phyloP scores from a whole-genome alignment of 352 stramenopile genomes.

The Phytophthora tubulina region DNA sequence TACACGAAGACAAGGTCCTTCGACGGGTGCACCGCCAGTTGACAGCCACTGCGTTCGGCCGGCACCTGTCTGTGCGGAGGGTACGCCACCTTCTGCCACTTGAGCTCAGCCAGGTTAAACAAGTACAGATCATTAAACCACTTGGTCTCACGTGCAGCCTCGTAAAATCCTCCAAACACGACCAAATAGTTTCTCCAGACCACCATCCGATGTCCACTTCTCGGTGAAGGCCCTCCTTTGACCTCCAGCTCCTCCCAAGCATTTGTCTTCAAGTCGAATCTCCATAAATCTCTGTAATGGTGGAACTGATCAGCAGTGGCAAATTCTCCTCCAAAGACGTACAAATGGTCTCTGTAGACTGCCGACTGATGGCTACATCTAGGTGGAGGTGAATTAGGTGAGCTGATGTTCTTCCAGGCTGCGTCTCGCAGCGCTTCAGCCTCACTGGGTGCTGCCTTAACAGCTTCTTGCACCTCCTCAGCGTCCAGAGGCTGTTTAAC shows the following conservation, averaged over 20 bases:
- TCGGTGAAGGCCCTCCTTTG: conserved; percentile 78
- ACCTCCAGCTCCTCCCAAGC: conserved; percentile 94
- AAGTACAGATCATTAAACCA: conserved; percentile 97
- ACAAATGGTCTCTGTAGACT: conserved; percentile 95
- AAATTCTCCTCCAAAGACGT: conserved; percentile 98
- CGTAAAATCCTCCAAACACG: conserved; percentile 98
- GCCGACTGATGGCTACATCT: conserved; percentile 96
- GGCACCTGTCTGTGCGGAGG: conserved; percentile 71
- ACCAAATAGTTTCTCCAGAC: conserved; percentile 97
- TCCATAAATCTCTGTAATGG: conserved; percentile 95
- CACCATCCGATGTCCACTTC: conserved; percentile 94
- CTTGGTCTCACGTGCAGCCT: conserved; percentile 91
- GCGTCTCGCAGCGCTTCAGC: conserved; percentile 37
- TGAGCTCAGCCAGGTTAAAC: conserved; percentile 91
- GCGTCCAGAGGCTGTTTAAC: conserved; percentile 21
- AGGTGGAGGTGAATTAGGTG: conserved; percentile 88
- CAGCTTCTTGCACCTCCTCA: conserved; percentile 27
- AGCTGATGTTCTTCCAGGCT: conserved; percentile 92
- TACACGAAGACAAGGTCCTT: conserved; percentile 95
- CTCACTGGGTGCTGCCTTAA: conserved; percentile 18
- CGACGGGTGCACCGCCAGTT: conserved; percentile 83
- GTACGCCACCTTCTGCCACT: conserved; percentile 88
- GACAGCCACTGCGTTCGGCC: conserved; percentile 81
- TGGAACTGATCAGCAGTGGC: conserved; percentile 97
- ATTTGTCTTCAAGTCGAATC: conserved; percentile 94